phyloP scores from a whole-genome alignment of 2,329 filamentous ascomycete species.

The Paraphaeosphaeria minitans region DNA sequence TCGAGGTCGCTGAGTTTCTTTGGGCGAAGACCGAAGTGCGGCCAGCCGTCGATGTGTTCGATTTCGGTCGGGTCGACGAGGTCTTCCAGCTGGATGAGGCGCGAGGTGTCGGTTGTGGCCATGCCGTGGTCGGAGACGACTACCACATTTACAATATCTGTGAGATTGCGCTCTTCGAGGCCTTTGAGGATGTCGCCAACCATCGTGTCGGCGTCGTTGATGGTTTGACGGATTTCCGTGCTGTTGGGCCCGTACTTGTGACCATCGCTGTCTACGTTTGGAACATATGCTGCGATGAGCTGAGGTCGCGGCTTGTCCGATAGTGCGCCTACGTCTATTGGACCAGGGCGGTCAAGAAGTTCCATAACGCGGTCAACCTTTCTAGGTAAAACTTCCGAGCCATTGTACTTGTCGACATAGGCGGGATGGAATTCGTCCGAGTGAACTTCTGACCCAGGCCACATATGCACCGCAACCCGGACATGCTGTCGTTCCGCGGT shows the following conservation, averaged over 20 bases:
- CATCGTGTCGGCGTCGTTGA: conserved; percentile 81
- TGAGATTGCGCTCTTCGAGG: conserved; percentile 80
- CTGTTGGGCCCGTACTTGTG: conserved; percentile 93
- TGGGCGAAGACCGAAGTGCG: conserved; percentile 84
- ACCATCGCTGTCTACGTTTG: conserved; percentile 85
- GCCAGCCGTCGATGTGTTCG: conserved; percentile 91
- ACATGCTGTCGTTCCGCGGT: conserved; percentile 85
- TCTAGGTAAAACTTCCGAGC: conserved; percentile 70
- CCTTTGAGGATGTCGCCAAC: conserved; percentile 76
- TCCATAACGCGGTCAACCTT: conserved; percentile 82
- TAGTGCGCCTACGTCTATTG: conserved; percentile 61
- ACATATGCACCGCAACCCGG: conserved; percentile 91
- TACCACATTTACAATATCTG: conserved; percentile 87
- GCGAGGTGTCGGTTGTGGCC: conserved; percentile 83
- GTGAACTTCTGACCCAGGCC: conserved; percentile 93
- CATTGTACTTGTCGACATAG: conserved; percentile 84
- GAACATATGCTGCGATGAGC: conserved; percentile 92
- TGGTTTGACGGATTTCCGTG: conserved; percentile 82
- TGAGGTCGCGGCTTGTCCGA: conserved; percentile 71
- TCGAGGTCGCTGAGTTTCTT: conserved; percentile 71
- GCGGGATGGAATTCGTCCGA: conserved; percentile 75
- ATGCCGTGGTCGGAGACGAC: conserved; percentile 99
- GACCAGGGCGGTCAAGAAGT: conserved; percentile 82
- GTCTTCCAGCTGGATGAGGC: conserved; percentile 89
- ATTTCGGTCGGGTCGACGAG: conserved; percentile 78